phyloP scores from a whole-genome alignment of 1,284 basidiomycete species.

The Pseudozyma tsukubaensis region DNA sequence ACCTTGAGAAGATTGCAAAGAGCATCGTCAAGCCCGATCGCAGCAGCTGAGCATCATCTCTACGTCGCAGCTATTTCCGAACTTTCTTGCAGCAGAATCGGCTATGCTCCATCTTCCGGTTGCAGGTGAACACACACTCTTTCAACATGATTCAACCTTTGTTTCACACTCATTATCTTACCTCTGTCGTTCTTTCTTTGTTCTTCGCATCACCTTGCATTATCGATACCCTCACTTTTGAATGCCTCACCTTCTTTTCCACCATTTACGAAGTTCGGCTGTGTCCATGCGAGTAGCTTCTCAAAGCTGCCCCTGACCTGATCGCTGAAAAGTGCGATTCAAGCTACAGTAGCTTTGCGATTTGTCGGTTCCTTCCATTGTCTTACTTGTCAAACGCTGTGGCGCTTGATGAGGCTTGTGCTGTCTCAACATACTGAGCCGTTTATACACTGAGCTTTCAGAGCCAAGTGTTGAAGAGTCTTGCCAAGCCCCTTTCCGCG shows the following conservation, averaged over 20 bases:
- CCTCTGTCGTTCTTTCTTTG: neutral
- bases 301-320: no score
- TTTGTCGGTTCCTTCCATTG: no score
- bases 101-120: neutral
- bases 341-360: no score
- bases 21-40: slow-evolving; percentile 31
- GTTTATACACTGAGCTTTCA: neutral
- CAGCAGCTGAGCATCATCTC: slow-evolving; percentile 11
- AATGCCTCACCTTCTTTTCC: neutral
- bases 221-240: neutral
- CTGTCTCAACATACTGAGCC: no score
- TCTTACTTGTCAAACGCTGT: no score
- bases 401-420: no score
- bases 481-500: no score
- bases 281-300: no score
- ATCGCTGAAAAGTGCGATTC: no score
- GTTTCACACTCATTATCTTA: neutral
- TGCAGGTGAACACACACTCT: neutral
- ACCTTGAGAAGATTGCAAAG: slow-evolving; percentile 45
- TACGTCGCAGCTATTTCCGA: no score
- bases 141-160: neutral
- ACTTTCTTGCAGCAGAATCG: neutral
- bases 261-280: no score
- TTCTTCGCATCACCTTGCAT: neutral
- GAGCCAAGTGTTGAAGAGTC: slow-evolving; percentile 1